Evolutionary conservation across 108 stramenopile genomes (phyloP).

Genomic region (Bacterosira constricta): DNA sequence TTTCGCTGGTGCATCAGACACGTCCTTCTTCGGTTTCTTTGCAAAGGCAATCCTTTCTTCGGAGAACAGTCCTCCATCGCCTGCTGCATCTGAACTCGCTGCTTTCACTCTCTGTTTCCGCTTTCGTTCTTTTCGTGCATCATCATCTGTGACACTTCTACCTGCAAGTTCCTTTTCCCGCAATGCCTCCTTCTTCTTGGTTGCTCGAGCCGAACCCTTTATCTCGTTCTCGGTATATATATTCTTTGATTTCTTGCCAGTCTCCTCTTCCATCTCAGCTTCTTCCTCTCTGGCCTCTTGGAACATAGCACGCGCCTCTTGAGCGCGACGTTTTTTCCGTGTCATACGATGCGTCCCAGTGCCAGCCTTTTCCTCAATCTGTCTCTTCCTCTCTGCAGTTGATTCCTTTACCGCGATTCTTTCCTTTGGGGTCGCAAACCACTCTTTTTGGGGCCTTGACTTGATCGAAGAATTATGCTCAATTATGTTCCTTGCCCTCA

Average conservation of each 20-base stretch:
- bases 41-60: constrained; percentile 73
- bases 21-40: constrained; percentile 52
- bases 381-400: constrained; percentile 61
- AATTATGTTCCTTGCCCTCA: constrained; percentile 82
- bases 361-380: constrained; percentile 77
- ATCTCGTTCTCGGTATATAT: constrained; percentile 45
- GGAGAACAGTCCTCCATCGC: constrained; percentile 77
- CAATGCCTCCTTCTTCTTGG: constrained; percentile 44
- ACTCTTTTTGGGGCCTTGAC: constrained; percentile 74
- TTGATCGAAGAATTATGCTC: constrained; percentile 79
- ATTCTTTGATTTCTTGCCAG: constrained; percentile 50
- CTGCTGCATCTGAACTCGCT: constrained; percentile 62
- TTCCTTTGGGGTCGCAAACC: constrained; percentile 79
- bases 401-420: constrained; percentile 66
- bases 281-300: constrained; percentile 49
- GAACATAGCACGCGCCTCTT: constrained; percentile 61
- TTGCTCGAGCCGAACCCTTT: constrained; percentile 58
- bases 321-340: constrained; percentile 82
- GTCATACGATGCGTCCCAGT: constrained; percentile 89
- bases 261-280: constrained; percentile 45
- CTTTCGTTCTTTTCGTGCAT: constrained; percentile 31
- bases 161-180: constrained; percentile 42
- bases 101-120: constrained; percentile 56
- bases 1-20: constrained; percentile 31
- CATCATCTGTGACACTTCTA: constrained; percentile 50